A percentile compares a stretch with the other conserved stretches of the same genome.
Conservation (phyloP, 352 stramenopile genomes). For the Pilasporangium apinafurcum region DNA sequence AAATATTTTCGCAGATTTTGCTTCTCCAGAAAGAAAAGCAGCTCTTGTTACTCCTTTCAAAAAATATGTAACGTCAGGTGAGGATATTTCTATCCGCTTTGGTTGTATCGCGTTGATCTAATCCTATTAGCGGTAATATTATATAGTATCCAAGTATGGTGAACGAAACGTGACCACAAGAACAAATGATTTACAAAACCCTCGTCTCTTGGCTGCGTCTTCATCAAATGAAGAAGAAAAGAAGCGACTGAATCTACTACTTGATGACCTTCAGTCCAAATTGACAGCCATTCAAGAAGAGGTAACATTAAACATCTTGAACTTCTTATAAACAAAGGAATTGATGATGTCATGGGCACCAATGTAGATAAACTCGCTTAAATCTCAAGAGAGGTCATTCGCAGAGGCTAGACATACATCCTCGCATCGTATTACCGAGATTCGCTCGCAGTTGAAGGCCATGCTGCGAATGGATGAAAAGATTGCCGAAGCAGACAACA, state of each 20-base stretch:
- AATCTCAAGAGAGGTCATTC: slow-evolving; percentile 57
- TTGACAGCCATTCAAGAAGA: slow-evolving; percentile 46
- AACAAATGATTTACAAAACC: slow-evolving; percentile 72
- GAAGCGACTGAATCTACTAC: slow-evolving; percentile 37
- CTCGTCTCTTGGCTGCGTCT: slow-evolving; percentile 54
- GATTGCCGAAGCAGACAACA: slow-evolving; percentile 62
- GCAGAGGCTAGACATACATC: slow-evolving; percentile 50
- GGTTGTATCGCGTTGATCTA: neutral
- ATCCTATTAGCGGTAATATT: neutral
- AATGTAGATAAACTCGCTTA: slow-evolving; percentile 44
- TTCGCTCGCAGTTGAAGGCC: slow-evolving; percentile 56
- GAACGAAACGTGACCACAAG: slow-evolving; percentile 80
- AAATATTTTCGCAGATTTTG: slow-evolving; percentile 57
- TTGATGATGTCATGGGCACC: too few relatives aligned
- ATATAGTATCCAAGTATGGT: slow-evolving; percentile 75
- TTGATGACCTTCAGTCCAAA: slow-evolving; percentile 34
- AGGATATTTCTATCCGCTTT: neutral
- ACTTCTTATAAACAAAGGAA: too few relatives aligned
- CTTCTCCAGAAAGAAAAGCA: slow-evolving; percentile 47
- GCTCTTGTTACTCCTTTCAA: slow-evolving; percentile 81
- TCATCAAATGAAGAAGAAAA: slow-evolving; percentile 80
- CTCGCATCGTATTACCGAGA: slow-evolving; percentile 57
- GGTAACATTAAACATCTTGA: slow-evolving; percentile 14
- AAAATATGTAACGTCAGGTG: slow-evolving; percentile 81
- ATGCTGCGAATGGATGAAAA: slow-evolving; percentile 74